Base-by-base conservation (phyloP, 331 rosid genomes). In the Quercus phellos region DNA sequence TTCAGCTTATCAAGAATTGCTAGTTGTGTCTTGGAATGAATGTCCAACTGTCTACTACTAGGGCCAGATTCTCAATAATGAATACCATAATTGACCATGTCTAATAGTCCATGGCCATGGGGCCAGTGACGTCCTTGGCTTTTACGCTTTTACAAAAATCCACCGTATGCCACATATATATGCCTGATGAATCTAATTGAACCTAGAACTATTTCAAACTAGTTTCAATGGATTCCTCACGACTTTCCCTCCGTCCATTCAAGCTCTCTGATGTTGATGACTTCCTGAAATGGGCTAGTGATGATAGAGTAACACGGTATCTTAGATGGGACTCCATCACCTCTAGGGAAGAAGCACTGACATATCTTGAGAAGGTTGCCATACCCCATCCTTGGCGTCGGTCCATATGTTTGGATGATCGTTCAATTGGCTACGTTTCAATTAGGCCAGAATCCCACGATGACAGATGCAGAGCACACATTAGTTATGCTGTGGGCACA, bases 391-490 rank as follows among this genome's bases (percentile, higher is more conserved):
- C 78, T 0, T 91, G 85, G 89, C 78, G 16, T 79, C 83, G 77
- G 53, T 91, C 88, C 42, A 90, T 93, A 42, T 93, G 91, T 85
- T 70, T 88, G 5, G 78, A 82, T 0, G 55, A 85, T 29, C 81
- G 67, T 3, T 89, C 95, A 0, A 82, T 93, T 12, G 98, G 97
- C 0, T 72, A 85, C 55, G 54, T 91, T 46, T 46, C 51, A 46
- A 46, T 46, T 12, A 46, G 13, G 51, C 51, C 51, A 46, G 16
- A 46, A 46, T 46, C 51, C 51, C 0, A 0, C 51, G 16, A 21
- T 3, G 87, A 86, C 16, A n/a, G 51, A n/a, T 38, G 75, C 11
- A 85, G 92, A 63, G 84, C 77, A 0, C 89, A 92, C 68, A 70
- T 94, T 0, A 92, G 96, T 9, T 92, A 88, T 55, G 85, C 77